phyloP scores from a whole-genome alignment of 83 land plant species.

The Larix sibirica region DNA sequence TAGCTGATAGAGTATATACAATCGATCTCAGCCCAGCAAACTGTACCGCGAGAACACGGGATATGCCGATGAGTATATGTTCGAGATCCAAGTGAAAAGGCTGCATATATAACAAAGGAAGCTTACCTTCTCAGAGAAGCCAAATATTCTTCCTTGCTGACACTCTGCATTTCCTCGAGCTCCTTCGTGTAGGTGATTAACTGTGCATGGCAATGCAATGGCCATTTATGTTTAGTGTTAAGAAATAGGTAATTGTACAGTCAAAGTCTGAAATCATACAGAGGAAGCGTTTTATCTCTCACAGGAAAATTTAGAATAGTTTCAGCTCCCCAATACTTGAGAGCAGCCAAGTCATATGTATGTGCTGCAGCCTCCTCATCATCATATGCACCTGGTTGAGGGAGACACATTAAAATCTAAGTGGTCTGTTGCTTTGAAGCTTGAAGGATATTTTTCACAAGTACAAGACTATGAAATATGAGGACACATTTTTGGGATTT shows the following conservation, averaged over 20 bases:
- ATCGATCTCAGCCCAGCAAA: no score
- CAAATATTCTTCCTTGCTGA: constrained; percentile 68
- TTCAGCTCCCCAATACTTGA: constrained; percentile 79
- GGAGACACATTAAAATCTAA: no score
- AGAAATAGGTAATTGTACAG: background rate
- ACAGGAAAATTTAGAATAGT: constrained; percentile 80
- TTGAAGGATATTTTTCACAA: background rate
- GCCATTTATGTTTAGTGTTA: background rate
- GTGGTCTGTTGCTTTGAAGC: background rate
- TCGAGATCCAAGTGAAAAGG: no score
- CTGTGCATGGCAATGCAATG: constrained; percentile 20
- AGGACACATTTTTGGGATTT: background rate
- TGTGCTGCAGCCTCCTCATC: constrained; percentile 81
- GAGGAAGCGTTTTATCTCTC: background rate
- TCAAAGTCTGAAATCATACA: no score
- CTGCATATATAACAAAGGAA: background rate
- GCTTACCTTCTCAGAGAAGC: constrained; percentile 50
- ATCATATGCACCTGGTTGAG: constrained; percentile 69
- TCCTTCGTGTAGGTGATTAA: constrained; percentile 44
- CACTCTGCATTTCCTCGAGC: constrained; percentile 51
- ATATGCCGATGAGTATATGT: no score
- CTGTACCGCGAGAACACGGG: no score
- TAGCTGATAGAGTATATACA: no score
- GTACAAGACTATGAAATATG: background rate
- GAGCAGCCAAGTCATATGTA: constrained; percentile 83